A percentile compares a stretch with the other conserved stretches of the same genome.
phyloP scores from a whole-genome alignment of 805 yeast species.

The Vanderwaltozyma yarrowii region DNA sequence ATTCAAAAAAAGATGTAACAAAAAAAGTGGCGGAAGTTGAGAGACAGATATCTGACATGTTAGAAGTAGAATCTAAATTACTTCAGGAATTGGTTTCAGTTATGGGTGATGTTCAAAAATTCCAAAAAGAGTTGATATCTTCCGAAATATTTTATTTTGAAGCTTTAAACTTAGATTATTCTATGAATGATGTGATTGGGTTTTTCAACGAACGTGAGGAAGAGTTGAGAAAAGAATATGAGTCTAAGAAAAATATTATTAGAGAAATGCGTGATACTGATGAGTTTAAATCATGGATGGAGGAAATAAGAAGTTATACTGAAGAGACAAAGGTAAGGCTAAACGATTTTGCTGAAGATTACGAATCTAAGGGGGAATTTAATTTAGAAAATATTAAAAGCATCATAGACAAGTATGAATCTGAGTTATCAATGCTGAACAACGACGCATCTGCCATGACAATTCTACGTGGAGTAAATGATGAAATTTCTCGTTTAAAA shows the following conservation, averaged over 20 bases:
- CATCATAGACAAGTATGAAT: conserved; percentile 36
- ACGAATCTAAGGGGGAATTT: conserved; percentile 29
- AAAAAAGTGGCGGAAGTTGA: conserved; percentile 30
- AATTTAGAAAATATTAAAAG: conserved; percentile 31
- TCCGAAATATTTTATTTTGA: conserved; percentile 29
- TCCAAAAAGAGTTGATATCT: conserved; percentile 19
- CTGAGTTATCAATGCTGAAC: conserved; percentile 33
- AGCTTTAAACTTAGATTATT: conserved; percentile 29
- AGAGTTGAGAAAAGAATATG: conserved; percentile 17
- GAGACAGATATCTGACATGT: conserved; percentile 14
- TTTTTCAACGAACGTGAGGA: conserved; percentile 25
- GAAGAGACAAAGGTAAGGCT: conserved; percentile 33
- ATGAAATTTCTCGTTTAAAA: conserved; percentile 15
- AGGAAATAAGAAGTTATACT: conserved; percentile 28
- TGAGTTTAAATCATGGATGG: conserved; percentile 20
- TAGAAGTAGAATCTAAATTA: conserved; percentile 16
- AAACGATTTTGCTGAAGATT: conserved; percentile 32
- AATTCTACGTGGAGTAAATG: conserved; percentile 20
- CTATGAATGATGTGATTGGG: conserved; percentile 24
- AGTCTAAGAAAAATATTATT: conserved; percentile 22
- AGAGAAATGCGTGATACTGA: conserved; percentile 19
- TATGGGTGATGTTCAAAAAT: conserved; percentile 19
- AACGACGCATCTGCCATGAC: conserved; percentile 32
- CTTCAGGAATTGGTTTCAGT: conserved; percentile 14
- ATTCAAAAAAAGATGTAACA: conserved; percentile 34